Conservation (phyloP, 2,329 filamentous ascomycete species). For the Trichoderma koningii region DNA sequence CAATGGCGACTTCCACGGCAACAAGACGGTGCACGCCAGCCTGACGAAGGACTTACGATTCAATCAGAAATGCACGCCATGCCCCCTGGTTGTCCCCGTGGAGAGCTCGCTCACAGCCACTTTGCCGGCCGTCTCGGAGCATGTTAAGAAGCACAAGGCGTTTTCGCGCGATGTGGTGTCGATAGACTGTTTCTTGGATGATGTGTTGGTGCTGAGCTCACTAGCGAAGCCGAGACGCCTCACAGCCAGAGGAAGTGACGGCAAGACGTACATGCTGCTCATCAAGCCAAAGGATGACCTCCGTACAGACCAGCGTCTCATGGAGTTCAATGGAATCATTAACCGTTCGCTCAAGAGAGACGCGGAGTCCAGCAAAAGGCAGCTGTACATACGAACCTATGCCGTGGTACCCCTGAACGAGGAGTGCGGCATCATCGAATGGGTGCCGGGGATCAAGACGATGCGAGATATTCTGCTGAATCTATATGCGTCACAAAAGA, state of each 20-base stretch:
- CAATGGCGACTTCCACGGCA: conserved; percentile 70
- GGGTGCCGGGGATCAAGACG: conserved; percentile 95
- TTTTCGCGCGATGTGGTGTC: conserved; percentile 86
- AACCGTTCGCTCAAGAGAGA: conserved; percentile 92
- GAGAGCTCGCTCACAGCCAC: conserved; percentile 82
- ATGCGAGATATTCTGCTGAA: conserved; percentile 85
- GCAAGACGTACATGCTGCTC: conserved; percentile 82
- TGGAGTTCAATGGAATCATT: conserved; percentile 99
- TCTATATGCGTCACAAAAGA: conserved; percentile 74
- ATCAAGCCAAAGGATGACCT: conserved; percentile 99
- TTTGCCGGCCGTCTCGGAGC: conserved; percentile 73
- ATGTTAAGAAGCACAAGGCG: conserved; percentile 74
- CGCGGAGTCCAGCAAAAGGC: conserved; percentile 83
- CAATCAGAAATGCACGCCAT: conserved; percentile 80
- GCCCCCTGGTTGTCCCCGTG: conserved; percentile 83
- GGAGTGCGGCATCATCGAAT: conserved; percentile 97
- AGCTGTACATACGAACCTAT: conserved; percentile 95
- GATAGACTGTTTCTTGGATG: conserved; percentile 77
- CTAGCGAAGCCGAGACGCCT: conserved; percentile 90
- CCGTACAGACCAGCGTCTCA: conserved; percentile 93
- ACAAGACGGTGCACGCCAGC: conserved; percentile 67
- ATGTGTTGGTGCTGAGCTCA: conserved; percentile 87
- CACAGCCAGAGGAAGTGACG: conserved; percentile 84
- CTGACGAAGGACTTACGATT: conserved; percentile 78
- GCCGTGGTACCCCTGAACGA: conserved; percentile 96